Conservation (phyloP, 2,329 filamentous ascomycete genomes). For the Aspergillus hortae region DNA sequence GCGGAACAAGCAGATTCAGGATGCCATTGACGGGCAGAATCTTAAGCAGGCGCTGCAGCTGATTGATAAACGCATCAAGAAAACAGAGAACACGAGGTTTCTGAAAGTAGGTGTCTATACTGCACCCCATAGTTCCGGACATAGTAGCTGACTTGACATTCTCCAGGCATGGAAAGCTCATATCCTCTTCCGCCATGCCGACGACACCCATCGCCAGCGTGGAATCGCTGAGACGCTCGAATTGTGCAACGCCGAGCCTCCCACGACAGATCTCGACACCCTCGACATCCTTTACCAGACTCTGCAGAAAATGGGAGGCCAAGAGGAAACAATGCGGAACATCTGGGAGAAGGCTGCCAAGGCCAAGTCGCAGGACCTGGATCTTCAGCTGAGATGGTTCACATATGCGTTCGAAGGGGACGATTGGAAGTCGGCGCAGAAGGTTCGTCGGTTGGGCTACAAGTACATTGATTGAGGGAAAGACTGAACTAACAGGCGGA, state of each 20-base stretch:
- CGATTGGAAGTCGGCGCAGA: constrained; percentile 48
- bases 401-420: constrained; percentile 36
- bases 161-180: constrained; percentile 43
- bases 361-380: constrained; percentile 40
- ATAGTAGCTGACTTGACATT: background rate
- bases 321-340: constrained; percentile 31
- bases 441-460: constrained; percentile 34
- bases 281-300: constrained; percentile 42
- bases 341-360: constrained; percentile 49
- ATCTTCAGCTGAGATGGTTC: constrained; percentile 46
- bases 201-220: constrained; percentile 40
- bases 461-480: background rate
- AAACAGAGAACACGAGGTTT: constrained; percentile 46
- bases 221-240: constrained; percentile 43
- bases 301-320: constrained; percentile 32
- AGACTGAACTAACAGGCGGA: constrained; percentile 3
- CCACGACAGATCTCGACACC: constrained; percentile 43
- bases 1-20: constrained; percentile 48
- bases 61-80: constrained; percentile 54
- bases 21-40: constrained; percentile 47
- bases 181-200: constrained; percentile 38
- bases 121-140: background rate
- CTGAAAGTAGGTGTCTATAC: constrained; percentile 31
- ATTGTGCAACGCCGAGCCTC: constrained; percentile 40
- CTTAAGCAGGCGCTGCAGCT: constrained; percentile 49